Base-by-base conservation (phyloP, 1,139 yeast species). In the Yarrowia galli region DNA sequence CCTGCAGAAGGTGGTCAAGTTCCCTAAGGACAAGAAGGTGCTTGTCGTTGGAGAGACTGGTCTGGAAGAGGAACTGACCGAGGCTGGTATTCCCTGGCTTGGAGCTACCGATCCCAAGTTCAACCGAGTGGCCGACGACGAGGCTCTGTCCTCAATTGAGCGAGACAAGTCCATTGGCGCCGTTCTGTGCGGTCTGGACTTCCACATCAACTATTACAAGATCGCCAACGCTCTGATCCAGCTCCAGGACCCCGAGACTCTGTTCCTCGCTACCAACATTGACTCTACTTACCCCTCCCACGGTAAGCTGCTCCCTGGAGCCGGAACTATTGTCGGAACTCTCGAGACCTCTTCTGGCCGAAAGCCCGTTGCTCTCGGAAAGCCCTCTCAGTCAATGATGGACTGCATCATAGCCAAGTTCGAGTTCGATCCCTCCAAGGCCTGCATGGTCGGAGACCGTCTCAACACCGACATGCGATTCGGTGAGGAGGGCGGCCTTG, bases 361-460 rank as follows among this genome's bases (percentile, higher is more conserved):
- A 72, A 80, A 85, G 71, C 92, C 93, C 1, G 82, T 85, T 23
- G 89, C 95, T 0, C 89, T 98, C 74, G 99, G 99, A 67, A 95
- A 95, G 77, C 99, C 99, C 20, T 88, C 89, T 69, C 87, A 85
- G 72, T 88, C 89, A 67, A 93, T 95, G 98, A 85, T 95, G 88
- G 91, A 92, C 75, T 88, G 97, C 28, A 91, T 95, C 75, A 86
- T 89, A 71, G 90, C 91, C 10, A 88, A 88, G 65, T 84, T 87
- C 74, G 77, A 83, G 22, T 80, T 86, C 48, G 86, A 87, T 69
- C 89, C 91, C 49, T 74, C 80, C 16, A 83, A 85, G 69, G 89
- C 97, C 10, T 84, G 95, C 72, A 95, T 95, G 98, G 86, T 95
- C 71, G 99, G 99, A 36, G 99, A 95, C 77, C 84, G 99, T 71